Base-by-base conservation (phyloP, 257 asterid genomes). In the Penstemon barbatus region DNA sequence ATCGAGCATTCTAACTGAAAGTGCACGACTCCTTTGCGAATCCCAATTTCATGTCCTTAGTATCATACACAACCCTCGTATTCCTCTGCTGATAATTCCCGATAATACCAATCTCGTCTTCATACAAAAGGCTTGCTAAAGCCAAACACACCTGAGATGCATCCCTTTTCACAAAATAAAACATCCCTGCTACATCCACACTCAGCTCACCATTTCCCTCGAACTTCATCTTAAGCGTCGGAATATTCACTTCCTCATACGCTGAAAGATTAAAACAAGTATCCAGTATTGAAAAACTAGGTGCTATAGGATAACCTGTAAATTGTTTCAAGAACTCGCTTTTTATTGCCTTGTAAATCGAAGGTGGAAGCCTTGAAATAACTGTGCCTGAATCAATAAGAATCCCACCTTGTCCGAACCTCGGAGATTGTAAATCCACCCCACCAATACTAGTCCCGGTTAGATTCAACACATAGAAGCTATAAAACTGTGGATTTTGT, bases 11-110 rank as follows among this genome's bases (percentile, higher is more conserved):
- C 71, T 80, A 84, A 66, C 56, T 80, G 77, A 83, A 86, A 74
- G 75, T 82, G 81, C 98, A 90, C 18, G 75, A 71, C 79, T 92
- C 98, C 82, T 76, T 86, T 0, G 96, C 98, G 86, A 92, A 87
- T 68, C 98, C 97, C 57, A 90, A 37, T 63, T 62, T 81, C 75
- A 80, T 83, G 66, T 68, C 65, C 77, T 83, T 83, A 41, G 92
- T 86, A 74, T 88, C 96, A 71, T 89, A 92, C 36, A 89, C 63
- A 40, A 89, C 95, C 72, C 98, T 82, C 0, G 85, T 82, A 62
- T 92, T 89, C 69, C 87, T 85, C 80, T 92, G 98, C 85, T 92
- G 98, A 77, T 82, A 92, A 69, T 92, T 92, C 68, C 97, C 97
- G 60, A 92, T 81, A 12, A 92, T 92, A 41, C 96, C 98, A 41